Percentiles rank a stretch among this genome's conserved stretches.
These are phyloP conservation scores for Fusarium verrucosum DNA, from an alignment of 2,329 filamentous ascomycete genomes.

Conservation along the genomic window DNA sequence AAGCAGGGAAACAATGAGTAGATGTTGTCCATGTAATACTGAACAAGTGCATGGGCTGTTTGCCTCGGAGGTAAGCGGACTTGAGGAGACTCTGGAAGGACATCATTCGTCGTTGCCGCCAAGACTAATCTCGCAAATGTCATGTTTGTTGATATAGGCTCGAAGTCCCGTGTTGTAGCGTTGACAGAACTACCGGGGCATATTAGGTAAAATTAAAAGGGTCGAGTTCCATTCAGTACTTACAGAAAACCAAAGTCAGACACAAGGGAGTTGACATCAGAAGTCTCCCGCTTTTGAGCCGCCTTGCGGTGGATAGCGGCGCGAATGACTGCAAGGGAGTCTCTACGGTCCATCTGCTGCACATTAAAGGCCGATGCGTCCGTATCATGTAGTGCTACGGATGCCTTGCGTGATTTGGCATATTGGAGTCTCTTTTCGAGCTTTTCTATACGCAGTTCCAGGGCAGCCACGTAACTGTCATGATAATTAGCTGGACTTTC, in stretches of 20 bases:
- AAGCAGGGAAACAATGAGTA: conserved; percentile 85
- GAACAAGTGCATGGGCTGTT: conserved; percentile 73
- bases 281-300: conserved; percentile 75
- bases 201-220: conserved; percentile 6
- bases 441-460: conserved; percentile 91
- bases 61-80: conserved; percentile 76
- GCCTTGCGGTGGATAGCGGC: conserved; percentile 72
- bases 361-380: conserved; percentile 51
- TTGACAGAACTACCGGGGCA: conserved; percentile 78
- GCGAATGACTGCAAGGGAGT: conserved; percentile 69
- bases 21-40: conserved; percentile 86
- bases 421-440: conserved; percentile 81
- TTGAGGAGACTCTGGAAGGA: conserved; percentile 69
- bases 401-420: conserved; percentile 75
- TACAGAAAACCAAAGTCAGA: conserved; percentile 93
- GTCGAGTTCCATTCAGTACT: conserved; percentile 44
- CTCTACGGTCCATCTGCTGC: conserved; percentile 65
- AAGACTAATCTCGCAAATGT: conserved; percentile 90
- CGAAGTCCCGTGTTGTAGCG: conserved; percentile 92
- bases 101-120: conserved; percentile 80
- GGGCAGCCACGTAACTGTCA: conserved; percentile 84
- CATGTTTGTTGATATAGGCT: conserved; percentile 86
- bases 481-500: conserved; percentile 13
- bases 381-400: conserved; percentile 71
- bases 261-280: conserved; percentile 89